Base-by-base conservation (phyloP, 495 filamentous ascomycete species). In the Eremomyces bilateralis region DNA sequence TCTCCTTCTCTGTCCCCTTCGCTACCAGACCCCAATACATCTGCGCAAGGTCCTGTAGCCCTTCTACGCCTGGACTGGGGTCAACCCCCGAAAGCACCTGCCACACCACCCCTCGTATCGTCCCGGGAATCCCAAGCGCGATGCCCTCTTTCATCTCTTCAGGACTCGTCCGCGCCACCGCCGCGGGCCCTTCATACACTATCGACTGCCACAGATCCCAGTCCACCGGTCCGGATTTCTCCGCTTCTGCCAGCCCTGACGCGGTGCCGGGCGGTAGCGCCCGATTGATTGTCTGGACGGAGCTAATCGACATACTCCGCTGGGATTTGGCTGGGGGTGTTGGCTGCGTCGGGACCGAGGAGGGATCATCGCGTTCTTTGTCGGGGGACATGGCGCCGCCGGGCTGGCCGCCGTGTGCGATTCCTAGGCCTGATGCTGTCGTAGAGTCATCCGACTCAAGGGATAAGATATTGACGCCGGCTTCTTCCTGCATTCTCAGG, bases 191-290 rank as follows among this genome's bases (percentile, higher is more conserved):
- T 58, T 91, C 75, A 42, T 93, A 82, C 20, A 99, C 88, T 1
- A 99, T 76, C 13, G 76, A 61, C 53, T 99, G 84, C 88, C 88
- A 99, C 15, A 99, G 56, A 53, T 95, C 90, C 88, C 88, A 99
- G 48, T 99, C 81, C 11, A 99, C 81, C 2, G 67, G 63, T 4
- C 65, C 60, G 3, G 64, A 61, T 12, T 65, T 57, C 41, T 83
- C 78, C 1, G 75, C 74, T 3, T 73, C 67, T 13, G 68, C 68
- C 25, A 80, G 62, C 3, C 82, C 82, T 13, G 80, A 70, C 15
- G 73, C 81, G 4, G 80, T 91, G 2, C 83, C 83, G 0, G 83
- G 82, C 3, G 81, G 69, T 8, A 93, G 59, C 36, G 60, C 65
- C 3, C 62, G 57, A 39, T 74, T 67, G 33, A 72, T 52, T 4